Conservation (phyloP, 2,329 filamentous ascomycete genomes). For the Penicillium sp. region DNA sequence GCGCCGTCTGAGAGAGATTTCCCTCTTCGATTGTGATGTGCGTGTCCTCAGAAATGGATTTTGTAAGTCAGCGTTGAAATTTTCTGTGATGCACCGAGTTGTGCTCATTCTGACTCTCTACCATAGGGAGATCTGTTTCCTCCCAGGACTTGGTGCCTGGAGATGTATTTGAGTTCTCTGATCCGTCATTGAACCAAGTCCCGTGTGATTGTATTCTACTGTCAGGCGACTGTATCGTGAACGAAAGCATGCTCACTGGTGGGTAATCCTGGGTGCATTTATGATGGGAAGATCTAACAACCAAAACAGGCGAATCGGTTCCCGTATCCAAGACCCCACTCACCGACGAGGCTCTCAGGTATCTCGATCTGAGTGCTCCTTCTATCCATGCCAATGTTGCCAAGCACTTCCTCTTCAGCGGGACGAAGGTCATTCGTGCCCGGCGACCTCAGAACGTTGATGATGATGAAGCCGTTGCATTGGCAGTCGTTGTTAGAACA, state of each 20-base stretch:
- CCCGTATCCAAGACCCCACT: constrained; percentile 91
- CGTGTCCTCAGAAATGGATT: constrained; percentile 92
- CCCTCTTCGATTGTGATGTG: constrained; percentile 91
- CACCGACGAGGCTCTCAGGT: constrained; percentile 73
- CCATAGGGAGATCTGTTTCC: constrained; percentile 75
- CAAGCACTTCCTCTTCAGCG: constrained; percentile 88
- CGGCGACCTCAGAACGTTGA: constrained; percentile 82
- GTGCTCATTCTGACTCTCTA: constrained; percentile 8
- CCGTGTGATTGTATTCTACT: constrained; percentile 90
- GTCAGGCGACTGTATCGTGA: constrained; percentile 95
- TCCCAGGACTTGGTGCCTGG: constrained; percentile 91
- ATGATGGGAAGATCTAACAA: constrained; percentile 20
- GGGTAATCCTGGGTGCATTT: constrained; percentile 16
- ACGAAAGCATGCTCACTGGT: constrained; percentile 96
- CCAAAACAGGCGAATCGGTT: constrained; percentile 75
- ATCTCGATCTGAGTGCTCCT: constrained; percentile 76
- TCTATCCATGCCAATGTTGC: constrained; percentile 81
- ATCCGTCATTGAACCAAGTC: constrained; percentile 83
- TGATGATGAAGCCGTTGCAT: constrained; percentile 83
- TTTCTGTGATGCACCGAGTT: not conserved
- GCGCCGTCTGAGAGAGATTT: constrained; percentile 86
- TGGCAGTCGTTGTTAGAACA: constrained; percentile 89
- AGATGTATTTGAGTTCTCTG: constrained; percentile 95
- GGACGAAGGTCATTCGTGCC: constrained; percentile 92
- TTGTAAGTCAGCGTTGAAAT: constrained; percentile 57